Base-by-base conservation (phyloP, 352 stramenopile genomes). In the Lagenidium sp. region DNA sequence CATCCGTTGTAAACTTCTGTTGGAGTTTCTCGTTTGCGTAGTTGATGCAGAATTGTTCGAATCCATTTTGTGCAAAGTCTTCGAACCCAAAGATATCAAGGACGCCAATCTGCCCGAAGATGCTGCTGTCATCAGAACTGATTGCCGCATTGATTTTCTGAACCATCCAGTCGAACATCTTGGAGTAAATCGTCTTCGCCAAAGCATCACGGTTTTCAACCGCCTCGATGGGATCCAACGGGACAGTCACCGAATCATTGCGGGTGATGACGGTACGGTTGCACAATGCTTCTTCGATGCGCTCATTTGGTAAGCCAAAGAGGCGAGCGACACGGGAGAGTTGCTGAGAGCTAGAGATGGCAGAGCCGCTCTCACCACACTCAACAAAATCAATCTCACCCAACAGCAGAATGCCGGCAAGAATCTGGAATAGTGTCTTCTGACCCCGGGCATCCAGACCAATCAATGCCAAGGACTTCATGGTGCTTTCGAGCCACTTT, bases 1-100 rank as follows among this genome's bases (percentile, higher is more conserved):
- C 95, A 50, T 93, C 83, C 19, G 82, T 85, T 69, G 97, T 73
- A 69, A 97, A 90, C 87, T 98, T 81, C 39, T 94, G 81, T 54
- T 94, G 81, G 42, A 94, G 50, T 74, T 94, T 75, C 58, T 94
- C 87, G 63, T 95, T 95, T 22, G 85, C 85, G 47, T 95, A 95
- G 63, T 96, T 96, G 62, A 96, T 96, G 41, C 85, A 93, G 47
- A 96, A 95, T 56, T 96, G 85, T 50, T 96, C 85, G 49, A 95
- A 96, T 36, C 84, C 82, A 53, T 96, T 96, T 47, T 93, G 81
- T 13, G 64, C 82, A 50, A 99, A 99, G 54, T 96, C 96, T 65
- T 99, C 96, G 54, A 99, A 99, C 28, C 96, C 96, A 60, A 98
- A 99, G 60, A 99, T 99, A 88, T 99, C 96, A 40, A 99, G 65